Conservation (phyloP, 2,329 filamentous ascomycete species). For the Neonectria magnoliae region DNA sequence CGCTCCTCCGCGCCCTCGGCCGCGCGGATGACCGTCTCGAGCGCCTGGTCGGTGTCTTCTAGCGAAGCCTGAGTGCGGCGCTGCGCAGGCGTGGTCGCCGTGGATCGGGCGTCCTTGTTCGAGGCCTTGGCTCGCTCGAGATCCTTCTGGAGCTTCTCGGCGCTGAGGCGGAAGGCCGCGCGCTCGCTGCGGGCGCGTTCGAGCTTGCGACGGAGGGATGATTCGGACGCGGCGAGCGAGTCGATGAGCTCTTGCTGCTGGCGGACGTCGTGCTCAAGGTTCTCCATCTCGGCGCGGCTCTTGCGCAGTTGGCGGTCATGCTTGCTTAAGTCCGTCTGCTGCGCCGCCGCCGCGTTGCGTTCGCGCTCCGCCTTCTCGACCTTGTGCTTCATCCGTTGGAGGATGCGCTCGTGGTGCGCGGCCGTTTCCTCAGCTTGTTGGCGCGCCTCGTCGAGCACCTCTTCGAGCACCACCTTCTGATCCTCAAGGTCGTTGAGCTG, state of each 20-base stretch:
- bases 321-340: slow-evolving; percentile 55
- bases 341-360: slow-evolving; percentile 49
- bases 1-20: slow-evolving; percentile 71
- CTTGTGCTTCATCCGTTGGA: slow-evolving; percentile 58
- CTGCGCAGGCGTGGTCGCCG: slow-evolving; percentile 21
- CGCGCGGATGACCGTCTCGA: slow-evolving; percentile 67
- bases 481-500: slow-evolving; percentile 68
- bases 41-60: slow-evolving; percentile 59
- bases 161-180: slow-evolving; percentile 62
- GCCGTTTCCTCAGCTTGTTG: slow-evolving; percentile 60
- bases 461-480: slow-evolving; percentile 66
- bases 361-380: slow-evolving; percentile 63
- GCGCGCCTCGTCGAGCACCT: slow-evolving; percentile 66
- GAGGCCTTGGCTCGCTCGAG: slow-evolving; percentile 52
- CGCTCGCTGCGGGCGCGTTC: slow-evolving; percentile 75
- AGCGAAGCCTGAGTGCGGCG: slow-evolving; percentile 44
- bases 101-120: slow-evolving; percentile 19
- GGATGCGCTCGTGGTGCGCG: slow-evolving; percentile 54
- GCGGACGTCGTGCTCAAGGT: slow-evolving; percentile 76
- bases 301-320: slow-evolving; percentile 70
- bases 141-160: slow-evolving; percentile 65
- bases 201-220: slow-evolving; percentile 72
- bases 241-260: slow-evolving; percentile 75
- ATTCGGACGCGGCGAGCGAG: slow-evolving; percentile 64
- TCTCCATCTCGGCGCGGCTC: slow-evolving; percentile 71